A percentile compares a stretch with the other conserved stretches of the same genome.
Evolutionary conservation across 306 rosid species (phyloP).

Genomic region (Prunus mongolica): DNA sequence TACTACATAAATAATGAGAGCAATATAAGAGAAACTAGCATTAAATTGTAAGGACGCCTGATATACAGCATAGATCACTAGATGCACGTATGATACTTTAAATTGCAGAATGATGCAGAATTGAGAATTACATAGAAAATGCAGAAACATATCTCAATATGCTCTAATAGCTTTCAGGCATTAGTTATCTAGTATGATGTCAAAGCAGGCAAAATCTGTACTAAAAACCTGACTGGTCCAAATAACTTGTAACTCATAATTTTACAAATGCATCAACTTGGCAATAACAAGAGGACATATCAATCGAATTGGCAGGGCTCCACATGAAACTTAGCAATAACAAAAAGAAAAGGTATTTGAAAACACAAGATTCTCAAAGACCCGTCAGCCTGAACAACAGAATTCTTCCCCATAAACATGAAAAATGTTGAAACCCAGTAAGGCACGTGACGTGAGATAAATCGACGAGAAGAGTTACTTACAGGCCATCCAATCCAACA

Average conservation of each 20-base stretch:
- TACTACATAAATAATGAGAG: neutral
- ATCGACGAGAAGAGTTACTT: constrained; percentile 20
- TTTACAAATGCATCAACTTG: neutral
- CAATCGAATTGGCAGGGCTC: neutral
- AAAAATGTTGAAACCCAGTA: neutral
- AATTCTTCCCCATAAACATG: neutral
- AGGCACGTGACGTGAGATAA: neutral
- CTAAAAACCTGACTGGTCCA: neutral
- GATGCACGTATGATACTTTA: neutral
- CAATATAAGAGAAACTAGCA: neutral
- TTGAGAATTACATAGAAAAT: neutral
- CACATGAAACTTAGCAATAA: neutral
- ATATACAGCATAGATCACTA: neutral
- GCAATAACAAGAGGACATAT: neutral
- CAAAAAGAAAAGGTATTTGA: neutral
- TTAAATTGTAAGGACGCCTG: neutral
- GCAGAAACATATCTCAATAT: neutral
- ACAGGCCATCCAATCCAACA: constrained; percentile 99
- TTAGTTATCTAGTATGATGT: no score
- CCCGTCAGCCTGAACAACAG: neutral
- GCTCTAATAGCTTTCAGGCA: neutral
- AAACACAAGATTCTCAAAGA: neutral
- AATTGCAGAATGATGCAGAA: no score
- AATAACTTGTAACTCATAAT: neutral
- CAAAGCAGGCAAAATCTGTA: neutral